Conservation (phyloP, 1,284 basidiomycete species). For the Hortiboletus rubellus region DNA sequence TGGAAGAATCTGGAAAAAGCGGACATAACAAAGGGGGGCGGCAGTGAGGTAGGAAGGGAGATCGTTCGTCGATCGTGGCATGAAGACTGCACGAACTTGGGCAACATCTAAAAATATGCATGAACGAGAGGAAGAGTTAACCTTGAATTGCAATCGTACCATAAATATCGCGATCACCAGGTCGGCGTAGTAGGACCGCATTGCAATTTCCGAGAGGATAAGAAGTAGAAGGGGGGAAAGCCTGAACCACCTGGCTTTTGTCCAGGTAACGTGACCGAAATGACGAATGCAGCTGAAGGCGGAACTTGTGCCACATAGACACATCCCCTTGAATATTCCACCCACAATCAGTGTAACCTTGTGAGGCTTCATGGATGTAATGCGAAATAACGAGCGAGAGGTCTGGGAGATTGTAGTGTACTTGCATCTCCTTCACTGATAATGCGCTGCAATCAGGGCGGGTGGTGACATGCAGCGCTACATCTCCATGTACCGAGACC, state of each 20-base stretch:
- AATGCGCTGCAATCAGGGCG: background rate
- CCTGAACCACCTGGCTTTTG: background rate
- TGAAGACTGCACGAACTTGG: too few relatives aligned
- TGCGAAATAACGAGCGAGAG: background rate
- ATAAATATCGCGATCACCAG: too few relatives aligned
- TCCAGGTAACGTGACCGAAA: background rate
- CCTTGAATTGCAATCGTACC: too few relatives aligned
- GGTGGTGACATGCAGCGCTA: background rate
- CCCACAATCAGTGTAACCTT: background rate
- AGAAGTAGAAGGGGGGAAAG: too few relatives aligned
- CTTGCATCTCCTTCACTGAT: background rate
- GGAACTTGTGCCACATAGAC: background rate
- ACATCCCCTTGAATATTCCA: background rate
- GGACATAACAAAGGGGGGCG: too few relatives aligned
- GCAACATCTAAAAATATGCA: too few relatives aligned
- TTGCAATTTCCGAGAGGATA: too few relatives aligned
- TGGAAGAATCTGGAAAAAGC: too few relatives aligned
- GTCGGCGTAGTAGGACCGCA: too few relatives aligned
- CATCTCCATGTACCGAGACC: background rate
- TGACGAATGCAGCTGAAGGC: background rate
- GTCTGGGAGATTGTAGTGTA: background rate
- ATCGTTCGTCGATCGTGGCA: too few relatives aligned
- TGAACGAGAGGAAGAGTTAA: too few relatives aligned
- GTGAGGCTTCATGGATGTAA: background rate
- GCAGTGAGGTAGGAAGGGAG: too few relatives aligned